Evolutionary conservation across 768 basidiomycete species (phyloP).

Genomic region (Boletus barrowsii): DNA sequence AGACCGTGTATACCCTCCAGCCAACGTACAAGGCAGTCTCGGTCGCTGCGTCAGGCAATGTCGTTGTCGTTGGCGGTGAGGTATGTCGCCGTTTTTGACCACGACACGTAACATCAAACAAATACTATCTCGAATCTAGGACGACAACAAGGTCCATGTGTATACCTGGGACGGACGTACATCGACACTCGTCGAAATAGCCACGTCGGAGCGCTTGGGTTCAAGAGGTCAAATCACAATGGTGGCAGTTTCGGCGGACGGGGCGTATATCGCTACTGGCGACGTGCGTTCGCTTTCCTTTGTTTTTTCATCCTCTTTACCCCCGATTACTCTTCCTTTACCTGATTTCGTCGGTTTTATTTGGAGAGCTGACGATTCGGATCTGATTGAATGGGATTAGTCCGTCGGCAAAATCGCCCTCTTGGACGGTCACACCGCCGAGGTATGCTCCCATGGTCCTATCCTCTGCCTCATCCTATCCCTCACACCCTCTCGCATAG

Average conservation of each 20-base stretch:
- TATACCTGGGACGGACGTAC: constrained; percentile 68
- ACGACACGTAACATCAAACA: background rate
- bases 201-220: constrained; percentile 62
- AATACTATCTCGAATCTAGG: constrained; percentile 1
- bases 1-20: constrained; percentile 56
- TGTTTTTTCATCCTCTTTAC: background rate
- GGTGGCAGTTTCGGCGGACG: constrained; percentile 79
- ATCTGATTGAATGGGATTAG: constrained; percentile 35
- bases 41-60: constrained; percentile 47
- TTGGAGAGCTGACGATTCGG: background rate
- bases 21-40: constrained; percentile 53
- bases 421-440: constrained; percentile 62
- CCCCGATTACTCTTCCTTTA: background rate
- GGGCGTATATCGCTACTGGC: constrained; percentile 71
- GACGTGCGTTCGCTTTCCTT: constrained; percentile 55
- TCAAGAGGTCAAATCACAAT: constrained; percentile 58
- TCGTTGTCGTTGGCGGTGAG: constrained; percentile 74
- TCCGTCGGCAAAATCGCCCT: constrained; percentile 78
- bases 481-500: constrained; percentile 31
- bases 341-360: no score
- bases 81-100: constrained; percentile 37
- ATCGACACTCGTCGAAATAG: constrained; percentile 46
- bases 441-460: constrained; percentile 35
- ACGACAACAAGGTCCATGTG: constrained; percentile 76
- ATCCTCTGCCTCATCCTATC: background rate